Conservation (phyloP, 139 green algal genomes). For the Chlorella sp. region DNA sequence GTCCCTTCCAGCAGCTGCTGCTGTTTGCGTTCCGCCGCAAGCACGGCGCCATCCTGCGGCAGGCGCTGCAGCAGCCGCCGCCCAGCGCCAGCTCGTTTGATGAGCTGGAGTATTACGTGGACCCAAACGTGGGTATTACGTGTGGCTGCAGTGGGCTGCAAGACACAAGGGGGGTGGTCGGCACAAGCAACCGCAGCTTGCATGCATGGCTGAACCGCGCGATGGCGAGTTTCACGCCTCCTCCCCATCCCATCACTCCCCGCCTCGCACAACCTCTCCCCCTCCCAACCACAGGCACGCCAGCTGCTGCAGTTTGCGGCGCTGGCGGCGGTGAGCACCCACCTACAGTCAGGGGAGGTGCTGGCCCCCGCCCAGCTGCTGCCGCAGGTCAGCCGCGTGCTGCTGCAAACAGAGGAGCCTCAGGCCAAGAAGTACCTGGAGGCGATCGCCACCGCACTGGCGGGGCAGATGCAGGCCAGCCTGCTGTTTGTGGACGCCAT, state of each 20-base stretch:
- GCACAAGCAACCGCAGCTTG: too few relatives aligned
- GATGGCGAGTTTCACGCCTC: too few relatives aligned
- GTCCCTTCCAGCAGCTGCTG: not conserved
- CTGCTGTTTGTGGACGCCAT: slow-evolving; percentile 38
- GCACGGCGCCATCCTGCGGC: not conserved
- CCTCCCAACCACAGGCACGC: not conserved
- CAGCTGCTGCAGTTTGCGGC: slow-evolving; percentile 39
- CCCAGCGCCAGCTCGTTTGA: not conserved
- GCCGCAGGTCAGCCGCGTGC: slow-evolving; percentile 45
- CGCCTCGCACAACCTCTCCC: too few relatives aligned
- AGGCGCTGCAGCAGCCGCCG: not conserved
- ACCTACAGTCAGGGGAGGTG: slow-evolving; percentile 46
- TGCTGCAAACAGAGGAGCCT: slow-evolving; percentile 47
- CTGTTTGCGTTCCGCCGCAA: not conserved
- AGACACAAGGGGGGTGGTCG: too few relatives aligned
- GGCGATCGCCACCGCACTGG: slow-evolving; percentile 49
- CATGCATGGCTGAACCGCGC: too few relatives aligned
- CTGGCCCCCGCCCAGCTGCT: slow-evolving; percentile 41
- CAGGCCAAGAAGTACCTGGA: slow-evolving; percentile 41
- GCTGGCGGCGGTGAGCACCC: slow-evolving; percentile 35
- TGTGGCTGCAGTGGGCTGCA: too few relatives aligned
- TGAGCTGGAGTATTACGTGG: slow-evolving; percentile 10
- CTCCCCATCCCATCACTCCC: too few relatives aligned
- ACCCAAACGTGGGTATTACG: not conserved
- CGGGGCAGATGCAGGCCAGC: slow-evolving; percentile 22